A percentile compares a stretch with the other conserved stretches of the same genome.
phyloP scores from a whole-genome alignment of 2,329 filamentous ascomycete genomes.

The Colletotrichum neosansevieriae region DNA sequence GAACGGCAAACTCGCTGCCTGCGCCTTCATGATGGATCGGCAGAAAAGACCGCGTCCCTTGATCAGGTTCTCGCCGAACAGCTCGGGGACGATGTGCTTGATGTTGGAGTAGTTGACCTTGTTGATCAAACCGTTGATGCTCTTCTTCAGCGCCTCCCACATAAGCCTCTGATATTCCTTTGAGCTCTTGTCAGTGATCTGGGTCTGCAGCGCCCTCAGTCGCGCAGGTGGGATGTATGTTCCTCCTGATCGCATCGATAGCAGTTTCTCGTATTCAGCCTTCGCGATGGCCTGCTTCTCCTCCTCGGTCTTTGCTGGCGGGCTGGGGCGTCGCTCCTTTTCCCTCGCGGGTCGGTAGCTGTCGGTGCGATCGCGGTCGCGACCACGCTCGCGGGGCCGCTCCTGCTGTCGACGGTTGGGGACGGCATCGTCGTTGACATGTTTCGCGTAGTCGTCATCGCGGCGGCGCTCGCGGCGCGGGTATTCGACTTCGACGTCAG shows the following conservation, averaged over 20 bases:
- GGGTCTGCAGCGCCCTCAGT: conserved; percentile 90
- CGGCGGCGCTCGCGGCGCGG: conserved; percentile 52
- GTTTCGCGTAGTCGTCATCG: conserved; percentile 34
- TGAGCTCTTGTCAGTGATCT: conserved; percentile 95
- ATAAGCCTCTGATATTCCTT: conserved; percentile 99
- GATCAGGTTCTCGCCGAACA: conserved; percentile 94
- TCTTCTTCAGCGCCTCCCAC: conserved; percentile 99
- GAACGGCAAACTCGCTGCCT: conserved; percentile 94
- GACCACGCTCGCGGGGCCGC: conserved; percentile 53
- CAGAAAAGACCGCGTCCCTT: conserved; percentile 94
- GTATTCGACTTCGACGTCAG: conserved; percentile 58
- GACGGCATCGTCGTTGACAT: too few species aligned
- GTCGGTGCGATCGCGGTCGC: conserved; percentile 53
- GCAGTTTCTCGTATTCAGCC: conserved; percentile 91
- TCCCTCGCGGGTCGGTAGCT: conserved; percentile 59
- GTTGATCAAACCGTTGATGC: conserved; percentile 98
- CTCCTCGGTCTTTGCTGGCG: conserved; percentile 72
- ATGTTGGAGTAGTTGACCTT: conserved; percentile 99
- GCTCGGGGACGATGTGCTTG: conserved; percentile 95
- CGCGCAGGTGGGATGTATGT: conserved; percentile 96
- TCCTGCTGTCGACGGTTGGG: conserved; percentile 56
- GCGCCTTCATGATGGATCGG: conserved; percentile 97
- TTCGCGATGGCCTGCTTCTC: conserved; percentile 90
- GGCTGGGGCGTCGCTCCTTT: conserved; percentile 49
- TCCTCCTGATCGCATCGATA: conserved; percentile 93